Conservation (phyloP, 1,139 yeast species). For the Pneumocystis carinii region DNA sequence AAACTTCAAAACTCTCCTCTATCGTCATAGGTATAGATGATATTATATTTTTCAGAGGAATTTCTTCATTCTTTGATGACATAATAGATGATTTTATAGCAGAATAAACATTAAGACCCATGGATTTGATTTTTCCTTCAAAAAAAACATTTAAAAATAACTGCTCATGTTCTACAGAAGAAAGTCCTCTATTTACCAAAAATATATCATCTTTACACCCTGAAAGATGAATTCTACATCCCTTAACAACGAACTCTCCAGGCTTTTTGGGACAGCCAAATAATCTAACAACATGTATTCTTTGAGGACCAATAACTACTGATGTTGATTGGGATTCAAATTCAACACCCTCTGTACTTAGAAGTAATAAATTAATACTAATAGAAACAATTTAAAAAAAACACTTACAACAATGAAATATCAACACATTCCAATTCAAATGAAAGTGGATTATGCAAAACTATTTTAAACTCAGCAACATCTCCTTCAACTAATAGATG, state of each 20-base stretch:
- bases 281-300: conserved; percentile 17
- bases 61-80: conserved; percentile 1
- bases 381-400: neutral
- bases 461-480: conserved; percentile 25
- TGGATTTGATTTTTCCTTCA: conserved; percentile 9
- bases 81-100: conserved; percentile 3
- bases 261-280: neutral
- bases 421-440: conserved; percentile 51
- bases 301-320: conserved; percentile 22
- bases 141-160: conserved; percentile 23
- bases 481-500: conserved; percentile 13
- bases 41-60: conserved; percentile 13
- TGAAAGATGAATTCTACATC: conserved; percentile 34
- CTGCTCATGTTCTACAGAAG: conserved; percentile 16
- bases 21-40: conserved; percentile 4
- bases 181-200: conserved; percentile 20
- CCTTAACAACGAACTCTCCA: conserved; percentile 31
- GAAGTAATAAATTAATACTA: neutral
- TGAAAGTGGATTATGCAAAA: conserved; percentile 65
- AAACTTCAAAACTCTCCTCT: conserved; percentile 26
- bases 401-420: conserved; percentile 11
- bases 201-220: conserved; percentile 31
- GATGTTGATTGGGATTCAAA: conserved; percentile 12
- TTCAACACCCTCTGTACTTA: conserved; percentile 14
- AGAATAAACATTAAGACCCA: conserved; percentile 11